Conservation (phyloP, 495 filamentous ascomycete genomes). For the Hypoxylon lienhwacheense region DNA sequence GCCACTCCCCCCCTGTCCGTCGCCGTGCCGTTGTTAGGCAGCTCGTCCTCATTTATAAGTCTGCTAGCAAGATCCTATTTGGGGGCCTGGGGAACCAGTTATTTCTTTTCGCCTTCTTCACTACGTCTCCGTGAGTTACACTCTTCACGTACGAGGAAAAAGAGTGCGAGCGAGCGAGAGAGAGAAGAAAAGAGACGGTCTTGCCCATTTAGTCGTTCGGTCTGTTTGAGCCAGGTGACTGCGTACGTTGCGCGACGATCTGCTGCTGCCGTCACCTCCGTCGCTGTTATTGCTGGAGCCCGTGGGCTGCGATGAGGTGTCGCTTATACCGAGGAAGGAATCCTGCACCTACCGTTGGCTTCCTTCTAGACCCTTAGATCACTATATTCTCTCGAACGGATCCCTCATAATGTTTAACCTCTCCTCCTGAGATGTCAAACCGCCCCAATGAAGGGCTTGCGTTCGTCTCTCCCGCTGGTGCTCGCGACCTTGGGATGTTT, state of each 20-base stretch:
- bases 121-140: constrained; percentile 11
- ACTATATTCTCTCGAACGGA: constrained; percentile 20
- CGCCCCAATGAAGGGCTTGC: constrained; percentile 40
- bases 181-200: constrained; percentile 1
- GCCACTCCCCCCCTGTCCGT: constrained; percentile 22
- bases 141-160: too few species aligned
- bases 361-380: constrained; percentile 18
- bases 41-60: constrained; percentile 17
- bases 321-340: constrained; percentile 20
- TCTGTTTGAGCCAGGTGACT: constrained; percentile 4
- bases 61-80: constrained; percentile 11
- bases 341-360: constrained; percentile 8
- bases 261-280: background rate
- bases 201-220: background rate
- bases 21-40: constrained; percentile 15
- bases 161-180: background rate
- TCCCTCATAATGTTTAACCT: constrained; percentile 31
- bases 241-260: constrained; percentile 6
- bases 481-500: constrained; percentile 36
- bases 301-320: constrained; percentile 15
- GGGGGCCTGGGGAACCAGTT: constrained; percentile 6
- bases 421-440: constrained; percentile 33
- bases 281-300: too few species aligned
- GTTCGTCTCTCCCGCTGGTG: constrained; percentile 32
- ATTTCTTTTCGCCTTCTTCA: background rate